Evolutionary conservation across 1,139 yeast genomes (phyloP).

Genomic region (Hemisphaericaspora subhashii): DNA sequence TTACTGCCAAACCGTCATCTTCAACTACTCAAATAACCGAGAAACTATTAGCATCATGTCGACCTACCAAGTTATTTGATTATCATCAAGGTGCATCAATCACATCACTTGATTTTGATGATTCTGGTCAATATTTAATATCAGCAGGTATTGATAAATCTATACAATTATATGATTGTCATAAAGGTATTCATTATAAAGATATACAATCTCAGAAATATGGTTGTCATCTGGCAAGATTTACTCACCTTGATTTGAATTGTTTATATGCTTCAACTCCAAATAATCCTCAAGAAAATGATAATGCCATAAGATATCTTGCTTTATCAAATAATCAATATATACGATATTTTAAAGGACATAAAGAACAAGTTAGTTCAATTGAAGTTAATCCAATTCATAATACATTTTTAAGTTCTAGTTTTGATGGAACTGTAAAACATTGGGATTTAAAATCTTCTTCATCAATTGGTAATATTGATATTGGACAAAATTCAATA

Average conservation of each 20-base stretch:
- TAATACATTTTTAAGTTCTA: slow-evolving; percentile 67
- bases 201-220: slow-evolving; percentile 84
- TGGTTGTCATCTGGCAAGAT: slow-evolving; percentile 85
- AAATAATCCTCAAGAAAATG: slow-evolving; percentile 37
- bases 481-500: slow-evolving; percentile 55
- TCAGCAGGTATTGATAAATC: slow-evolving; percentile 82
- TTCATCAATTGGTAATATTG: slow-evolving; percentile 61
- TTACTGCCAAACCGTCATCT: slow-evolving; percentile 4
- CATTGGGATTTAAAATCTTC: slow-evolving; percentile 80
- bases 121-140: slow-evolving; percentile 74
- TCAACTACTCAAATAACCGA: slow-evolving; percentile 35
- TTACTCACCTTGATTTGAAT: slow-evolving; percentile 73
- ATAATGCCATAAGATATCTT: slow-evolving; percentile 73
- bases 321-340: slow-evolving; percentile 78
- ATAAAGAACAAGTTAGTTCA: slow-evolving; percentile 68
- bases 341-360: slow-evolving; percentile 85
- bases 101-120: slow-evolving; percentile 85
- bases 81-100: slow-evolving; percentile 60
- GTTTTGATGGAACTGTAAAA: slow-evolving; percentile 77
- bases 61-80: slow-evolving; percentile 58
- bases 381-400: slow-evolving; percentile 74
- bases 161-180: slow-evolving; percentile 79
- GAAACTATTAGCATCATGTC: slow-evolving; percentile 46
- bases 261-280: slow-evolving; percentile 84
- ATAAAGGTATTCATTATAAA: slow-evolving; percentile 63